Evolutionary conservation across 2,329 filamentous ascomycete species (phyloP).

Genomic region (Sclerotinia glacialis): DNA sequence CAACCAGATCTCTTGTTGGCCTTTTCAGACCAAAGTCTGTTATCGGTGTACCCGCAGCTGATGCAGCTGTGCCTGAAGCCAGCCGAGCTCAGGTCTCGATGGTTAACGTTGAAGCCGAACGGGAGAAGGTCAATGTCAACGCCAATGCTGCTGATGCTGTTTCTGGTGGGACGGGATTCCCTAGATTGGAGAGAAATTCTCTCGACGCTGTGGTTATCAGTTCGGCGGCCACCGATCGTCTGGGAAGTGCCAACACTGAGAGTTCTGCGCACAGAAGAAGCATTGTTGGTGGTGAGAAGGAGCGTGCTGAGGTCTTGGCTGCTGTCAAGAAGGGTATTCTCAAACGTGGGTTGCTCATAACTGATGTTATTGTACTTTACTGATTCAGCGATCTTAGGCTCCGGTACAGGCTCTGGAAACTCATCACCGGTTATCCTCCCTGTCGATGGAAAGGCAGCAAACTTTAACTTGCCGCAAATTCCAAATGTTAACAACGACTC

Average conservation of each 20-base stretch:
- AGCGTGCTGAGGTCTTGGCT: conserved; percentile 86
- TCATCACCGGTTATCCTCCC: conserved; percentile 67
- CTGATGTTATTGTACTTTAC: not conserved
- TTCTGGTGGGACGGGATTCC: conserved; percentile 75
- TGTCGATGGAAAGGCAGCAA: conserved; percentile 51
- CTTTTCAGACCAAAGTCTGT: conserved; percentile 94
- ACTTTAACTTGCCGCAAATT: conserved; percentile 58
- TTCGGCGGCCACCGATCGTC: conserved; percentile 46
- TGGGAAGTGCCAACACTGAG: conserved; percentile 57
- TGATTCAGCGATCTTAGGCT: conserved; percentile 39
- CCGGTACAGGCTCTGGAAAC: conserved; percentile 54
- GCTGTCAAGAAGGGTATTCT: conserved; percentile 94
- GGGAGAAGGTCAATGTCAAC: conserved; percentile 75
- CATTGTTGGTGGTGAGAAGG: conserved; percentile 84
- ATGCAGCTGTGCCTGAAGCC: conserved; percentile 62
- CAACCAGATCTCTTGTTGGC: conserved; percentile 84
- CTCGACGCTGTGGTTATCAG: conserved; percentile 61
- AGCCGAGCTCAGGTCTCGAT: conserved; percentile 87
- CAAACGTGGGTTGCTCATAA: conserved; percentile 63
- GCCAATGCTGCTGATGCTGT: conserved; percentile 63
- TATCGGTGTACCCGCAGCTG: conserved; percentile 71
- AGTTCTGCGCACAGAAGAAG: conserved; percentile 71
- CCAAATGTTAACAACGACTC: conserved; percentile 66
- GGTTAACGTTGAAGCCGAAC: conserved; percentile 92
- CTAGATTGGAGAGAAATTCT: conserved; percentile 79